Evolutionary conservation across 768 basidiomycete species (phyloP), one percentile per base, ranked within the genome.

Genomic region (Suillus clintonianus): DNA sequence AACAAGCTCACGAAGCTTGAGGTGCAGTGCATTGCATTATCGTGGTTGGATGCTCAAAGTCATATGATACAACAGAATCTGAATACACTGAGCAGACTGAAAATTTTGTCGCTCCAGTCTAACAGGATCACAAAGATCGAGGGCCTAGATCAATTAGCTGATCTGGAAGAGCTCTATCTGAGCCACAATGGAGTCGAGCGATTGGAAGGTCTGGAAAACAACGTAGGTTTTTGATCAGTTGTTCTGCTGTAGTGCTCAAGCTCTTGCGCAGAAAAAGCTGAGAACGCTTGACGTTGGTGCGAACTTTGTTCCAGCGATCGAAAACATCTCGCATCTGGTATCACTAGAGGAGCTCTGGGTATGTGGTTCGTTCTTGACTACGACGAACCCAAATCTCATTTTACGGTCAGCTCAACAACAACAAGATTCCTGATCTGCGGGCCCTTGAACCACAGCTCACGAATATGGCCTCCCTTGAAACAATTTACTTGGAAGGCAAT

Each of bases 291-390:
- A 99, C 69, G 75, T 97, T 14, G 94, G 92, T 22, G 88, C 86
- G 69, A 99, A 99, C 73, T 90, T 89, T 69, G 83, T 99, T 56
- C 75, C 85, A 43, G 82, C 81, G 61, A 83, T 97, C 30, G 95
- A 97, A 71, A 93, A 92, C 62, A 71, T 98, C 30, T 86, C 91
- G 0, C 93, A 97, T 74, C 79, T 97, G 10, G 79, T 70, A 5
- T 73, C 80, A 4, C 78, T 99, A n/a, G 92, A 95, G 71, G 97
- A 99, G 72, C 84, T 99, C 68, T 99, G 97, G 97, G 95, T 96
- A 64, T 30, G 86, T 72, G 13, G 30, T 22, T 58, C 39, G 30
- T 22, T 58, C 39, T 45, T 55, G 24, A 36, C 65, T 39, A 32
- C 30, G 59, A 54, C 34, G 10, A 39, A 42, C 9, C 41, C 24